Conservation (phyloP, 2,329 filamentous ascomycete genomes). For the Hymenoscyphus scutula region DNA sequence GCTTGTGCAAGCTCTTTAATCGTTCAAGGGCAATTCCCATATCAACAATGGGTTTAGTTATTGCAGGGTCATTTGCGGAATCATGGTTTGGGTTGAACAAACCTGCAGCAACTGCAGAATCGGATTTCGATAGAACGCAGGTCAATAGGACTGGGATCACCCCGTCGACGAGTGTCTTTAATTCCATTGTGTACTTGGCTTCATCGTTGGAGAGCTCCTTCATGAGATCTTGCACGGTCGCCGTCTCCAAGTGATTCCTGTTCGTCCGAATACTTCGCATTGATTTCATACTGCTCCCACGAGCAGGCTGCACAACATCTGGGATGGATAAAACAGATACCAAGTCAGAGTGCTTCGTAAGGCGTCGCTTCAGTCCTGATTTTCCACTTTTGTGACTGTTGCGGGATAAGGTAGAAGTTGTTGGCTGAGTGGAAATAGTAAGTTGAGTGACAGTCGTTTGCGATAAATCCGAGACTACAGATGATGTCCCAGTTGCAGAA, state of each 20-base stretch:
- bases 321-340: conserved; percentile 86
- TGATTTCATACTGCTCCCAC: conserved; percentile 69
- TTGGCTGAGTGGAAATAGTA: conserved; percentile 29
- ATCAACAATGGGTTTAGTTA: conserved; percentile 81
- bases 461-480: conserved; percentile 27
- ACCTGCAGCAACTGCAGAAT: conserved; percentile 60
- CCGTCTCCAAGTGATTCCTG: conserved; percentile 62
- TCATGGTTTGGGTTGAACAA: conserved; percentile 57
- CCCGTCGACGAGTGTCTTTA: conserved; percentile 90
- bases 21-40: conserved; percentile 92
- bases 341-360: conserved; percentile 90
- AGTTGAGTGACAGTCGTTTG: conserved; percentile 44
- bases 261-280: conserved; percentile 75
- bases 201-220: conserved; percentile 81
- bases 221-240: conserved; percentile 73
- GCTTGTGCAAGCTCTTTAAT: conserved; percentile 74
- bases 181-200: conserved; percentile 80
- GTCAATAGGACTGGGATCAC: conserved; percentile 90
- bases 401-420: conserved; percentile 31
- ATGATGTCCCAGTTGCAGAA: conserved; percentile 18
- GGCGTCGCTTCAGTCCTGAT: conserved; percentile 53
- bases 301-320: conserved; percentile 52
- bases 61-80: conserved; percentile 53
- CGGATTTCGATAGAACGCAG: conserved; percentile 73
- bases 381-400: conserved; percentile 37